Evolutionary conservation across 2,329 filamentous ascomycete species (phyloP).

Genomic region (Botrytis sinoallii): DNA sequence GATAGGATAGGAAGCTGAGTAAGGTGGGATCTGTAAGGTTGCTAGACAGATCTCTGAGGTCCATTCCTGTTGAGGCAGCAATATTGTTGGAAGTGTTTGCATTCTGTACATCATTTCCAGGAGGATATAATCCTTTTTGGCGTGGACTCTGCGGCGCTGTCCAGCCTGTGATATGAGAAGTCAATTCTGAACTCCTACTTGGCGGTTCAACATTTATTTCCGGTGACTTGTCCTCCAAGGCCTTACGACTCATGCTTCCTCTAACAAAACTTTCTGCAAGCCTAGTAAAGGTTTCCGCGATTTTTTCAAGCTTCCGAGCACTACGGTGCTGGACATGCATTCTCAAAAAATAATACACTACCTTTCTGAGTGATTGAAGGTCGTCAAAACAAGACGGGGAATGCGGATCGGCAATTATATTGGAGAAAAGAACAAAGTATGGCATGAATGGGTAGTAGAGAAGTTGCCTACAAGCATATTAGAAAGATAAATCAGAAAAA

Average conservation of each 20-base stretch:
- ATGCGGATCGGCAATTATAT: constrained; percentile 22
- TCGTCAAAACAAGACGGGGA: constrained; percentile 18
- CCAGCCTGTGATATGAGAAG: neutral
- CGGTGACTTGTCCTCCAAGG: neutral
- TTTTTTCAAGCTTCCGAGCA: constrained; percentile 20
- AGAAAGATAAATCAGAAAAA: neutral
- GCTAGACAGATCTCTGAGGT: neutral
- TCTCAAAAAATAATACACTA: constrained; percentile 21
- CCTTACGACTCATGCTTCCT: constrained; percentile 12
- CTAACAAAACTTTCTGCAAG: constrained; percentile 20
- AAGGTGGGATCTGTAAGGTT: neutral
- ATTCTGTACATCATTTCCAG: neutral
- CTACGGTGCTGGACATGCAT: constrained; percentile 22
- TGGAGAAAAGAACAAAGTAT: constrained; percentile 23
- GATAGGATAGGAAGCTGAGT: constrained; percentile 13
- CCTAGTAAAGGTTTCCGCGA: constrained; percentile 20
- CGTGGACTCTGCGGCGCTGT: neutral
- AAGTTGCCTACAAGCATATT: constrained; percentile 20
- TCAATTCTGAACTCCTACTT: neutral
- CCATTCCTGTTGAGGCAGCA: neutral
- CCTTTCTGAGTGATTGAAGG: constrained; percentile 17
- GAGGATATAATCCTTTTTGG: neutral
- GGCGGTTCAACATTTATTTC: neutral
- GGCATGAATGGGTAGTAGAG: constrained; percentile 26
- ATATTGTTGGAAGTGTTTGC: too few species aligned